Base-by-base conservation (phyloP, 441 rosid genomes). In the Adansonia gregorii region DNA sequence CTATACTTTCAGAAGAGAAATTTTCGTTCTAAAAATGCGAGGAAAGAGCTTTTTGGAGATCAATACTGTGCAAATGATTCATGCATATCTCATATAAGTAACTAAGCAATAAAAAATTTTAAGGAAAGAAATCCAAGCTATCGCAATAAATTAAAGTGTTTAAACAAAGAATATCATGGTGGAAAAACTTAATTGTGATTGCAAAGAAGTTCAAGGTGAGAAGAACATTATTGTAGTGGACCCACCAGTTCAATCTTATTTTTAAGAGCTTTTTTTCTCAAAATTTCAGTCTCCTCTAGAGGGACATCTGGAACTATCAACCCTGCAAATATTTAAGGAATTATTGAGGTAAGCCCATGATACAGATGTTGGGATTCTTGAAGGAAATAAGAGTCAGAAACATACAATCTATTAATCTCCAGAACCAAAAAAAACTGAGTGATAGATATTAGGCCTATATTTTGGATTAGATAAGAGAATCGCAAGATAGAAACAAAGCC, bases 251-350 rank as follows among this genome's bases (percentile, higher is more conserved):
- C 98, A 81, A 96, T 91, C 41, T 87, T 83, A 64, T 90, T 76
- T 86, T 88, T 89, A 22, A 72, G 58, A 79, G 98, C 94, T 87
- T 87, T 97, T 48, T 70, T 85, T 72, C 94, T 89, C 82, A 96
- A 78, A 81, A 83, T 69, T 78, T 88, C 92, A 67, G 97, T 89
- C 88, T 95, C 98, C 80, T 94, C 99, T 7, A 95, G 79, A 79
- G 97, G 98, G 79, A 95, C 97, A 86, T 92, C 99, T 48, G 96
- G 97, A 72, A 96, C 98, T 61, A 94, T 91, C 84, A 96, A 97
- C 45, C 98, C 99, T 96, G 88, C 75, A 70, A 82, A 79, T 43
- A 74, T 55, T 49, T 65, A 8, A 2, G 31, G 65, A 83, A 68
- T 54, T 39, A 63, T 70, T 45, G 15, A 64, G 22, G 35, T 45